Base-by-base conservation (phyloP, 257 asterid species). In the Forsythia viridissima region DNA sequence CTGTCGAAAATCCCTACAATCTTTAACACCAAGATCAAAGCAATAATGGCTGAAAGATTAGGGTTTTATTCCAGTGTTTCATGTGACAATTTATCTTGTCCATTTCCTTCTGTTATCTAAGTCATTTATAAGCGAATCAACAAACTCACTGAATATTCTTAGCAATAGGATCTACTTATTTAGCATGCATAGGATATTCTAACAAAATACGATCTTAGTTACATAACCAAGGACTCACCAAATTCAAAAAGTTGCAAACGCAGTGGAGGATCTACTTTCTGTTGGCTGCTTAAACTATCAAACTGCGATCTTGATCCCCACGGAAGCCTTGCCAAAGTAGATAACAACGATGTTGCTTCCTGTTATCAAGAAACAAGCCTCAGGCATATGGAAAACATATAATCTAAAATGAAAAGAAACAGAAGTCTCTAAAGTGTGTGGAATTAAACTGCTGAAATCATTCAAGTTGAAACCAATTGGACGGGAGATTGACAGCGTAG, bases 181-280 rank as follows among this genome's bases (percentile, higher is more conserved):
- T 16, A 52, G 24, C 63, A 52, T 18, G 63, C 16, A 52, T 15
- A 52, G 3, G 8, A 52, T 5, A 52, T 52, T 52, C 63, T 52
- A 15, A 52, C 24, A 15, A 18, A 52, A 52, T 6, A 21, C 8
- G 63, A 51, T 59, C 37, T n/a, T 4, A 21, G 67, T 20, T 59
- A 59, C 67, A 20, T 59, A 20, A 59, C 41, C 34, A 44, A 42
- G 51, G 70, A 61, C 82, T 76, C 63, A 92, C 96, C 97, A 67
- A 92, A 92, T 88, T 92, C 97, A 80, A 78, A 90, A 63, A 92
- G 88, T 79, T 89, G 97, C 81, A 90, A 83, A 78, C 40, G 85
- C 76, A 85, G 79, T 8, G 84, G 90, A 41, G 90, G 90, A 63
- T 82, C 86, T 71, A 83, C 86, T 46, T 51, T 78, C 65, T 46